These are phyloP conservation scores for Hordeum vulgare DNA, from an alignment of 176 grass and related monocot species.

Conservation along the genomic window MorexV3_pseudomolecules_assembly NC_058522.1:328787357-328787856, in stretches of 20 bases:
- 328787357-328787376: too few species aligned
- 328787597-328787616: background rate
- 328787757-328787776: slow-evolving; percentile 1
- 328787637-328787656: background rate
- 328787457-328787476: too few species aligned
- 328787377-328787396: too few species aligned
- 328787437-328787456: too few species aligned
- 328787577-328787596: background rate
- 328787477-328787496: too few species aligned
- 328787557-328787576: background rate
- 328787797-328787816: slow-evolving; percentile 28
- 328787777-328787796: background rate
- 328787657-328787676: background rate
- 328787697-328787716: background rate
- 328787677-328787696: background rate
- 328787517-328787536: background rate
- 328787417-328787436: too few species aligned
- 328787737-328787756: background rate
- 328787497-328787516: too few species aligned
- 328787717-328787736: background rate
- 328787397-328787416: too few species aligned
- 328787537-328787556: background rate
- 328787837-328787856: slow-evolving; percentile 43
- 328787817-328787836: slow-evolving; percentile 45
- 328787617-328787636: background rate